Evolutionary conservation across 2,329 filamentous ascomycete genomes (phyloP).

Genomic region (Biscogniauxia sp.): DNA sequence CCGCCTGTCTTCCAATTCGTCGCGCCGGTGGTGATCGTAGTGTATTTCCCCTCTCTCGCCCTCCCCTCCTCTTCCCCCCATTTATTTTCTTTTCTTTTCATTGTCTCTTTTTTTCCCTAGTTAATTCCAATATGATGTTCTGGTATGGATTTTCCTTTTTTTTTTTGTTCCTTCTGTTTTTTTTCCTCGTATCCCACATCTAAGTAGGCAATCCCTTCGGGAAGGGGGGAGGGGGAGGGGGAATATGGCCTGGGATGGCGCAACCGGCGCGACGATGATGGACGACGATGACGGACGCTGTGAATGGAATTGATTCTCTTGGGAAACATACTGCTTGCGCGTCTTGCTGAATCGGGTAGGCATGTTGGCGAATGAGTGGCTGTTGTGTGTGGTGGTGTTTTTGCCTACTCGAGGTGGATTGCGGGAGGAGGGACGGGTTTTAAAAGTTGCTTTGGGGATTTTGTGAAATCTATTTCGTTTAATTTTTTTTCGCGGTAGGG

Average conservation of each 20-base stretch:
- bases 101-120: constrained; percentile 55
- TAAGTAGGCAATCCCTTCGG: too few relatives aligned
- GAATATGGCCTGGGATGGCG: constrained; percentile 56
- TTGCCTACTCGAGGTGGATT: constrained; percentile 22
- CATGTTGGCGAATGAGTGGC: constrained; percentile 52
- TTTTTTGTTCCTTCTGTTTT: neutral
- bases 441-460: constrained; percentile 17
- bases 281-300: constrained; percentile 2
- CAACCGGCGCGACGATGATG: constrained; percentile 10
- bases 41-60: too few relatives aligned
- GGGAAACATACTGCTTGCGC: constrained; percentile 68
- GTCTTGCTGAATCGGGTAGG: constrained; percentile 75
- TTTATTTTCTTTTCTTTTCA: neutral
- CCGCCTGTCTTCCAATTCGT: constrained; percentile 9
- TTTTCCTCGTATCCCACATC: neutral
- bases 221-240: too few relatives aligned
- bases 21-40: constrained; percentile 8
- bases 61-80: too few relatives aligned
- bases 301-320: neutral
- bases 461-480: constrained; percentile 26
- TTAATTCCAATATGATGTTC: neutral
- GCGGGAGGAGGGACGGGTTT: constrained; percentile 17
- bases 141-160: too few relatives aligned
- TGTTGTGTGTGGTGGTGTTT: constrained; percentile 33
- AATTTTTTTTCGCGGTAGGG: constrained; percentile 22